phyloP scores from a whole-genome alignment of 2,329 filamentous ascomycete species.

The Aspergillus sp. region DNA sequence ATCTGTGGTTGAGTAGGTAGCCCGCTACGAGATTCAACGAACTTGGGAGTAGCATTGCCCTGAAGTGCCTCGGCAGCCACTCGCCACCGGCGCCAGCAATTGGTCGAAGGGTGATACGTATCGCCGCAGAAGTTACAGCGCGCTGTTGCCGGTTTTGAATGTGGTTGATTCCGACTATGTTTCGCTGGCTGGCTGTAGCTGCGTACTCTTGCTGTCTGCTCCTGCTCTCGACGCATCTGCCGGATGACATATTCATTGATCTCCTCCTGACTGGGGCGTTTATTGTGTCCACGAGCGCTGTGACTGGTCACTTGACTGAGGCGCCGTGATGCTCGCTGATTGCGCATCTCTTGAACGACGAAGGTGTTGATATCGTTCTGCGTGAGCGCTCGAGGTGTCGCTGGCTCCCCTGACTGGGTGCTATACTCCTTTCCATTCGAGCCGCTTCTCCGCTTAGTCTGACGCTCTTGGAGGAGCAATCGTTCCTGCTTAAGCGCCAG shows the following conservation, averaged over 20 bases:
- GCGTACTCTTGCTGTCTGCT: slow-evolving; percentile 18
- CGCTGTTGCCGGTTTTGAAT: slow-evolving; percentile 1
- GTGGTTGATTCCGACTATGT: neutral
- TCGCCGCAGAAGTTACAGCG: slow-evolving; percentile 26
- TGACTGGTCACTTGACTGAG: slow-evolving; percentile 6
- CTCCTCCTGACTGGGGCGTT: slow-evolving; percentile 29
- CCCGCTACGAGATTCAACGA: slow-evolving; percentile 22
- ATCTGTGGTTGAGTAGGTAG: slow-evolving; percentile 22
- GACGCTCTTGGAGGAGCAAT: slow-evolving; percentile 1
- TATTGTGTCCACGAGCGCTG: slow-evolving; percentile 17
- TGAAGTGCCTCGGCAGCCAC: slow-evolving; percentile 25
- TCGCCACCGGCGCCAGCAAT: slow-evolving; percentile 26
- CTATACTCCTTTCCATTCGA: neutral
- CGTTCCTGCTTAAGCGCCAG: slow-evolving; percentile 23
- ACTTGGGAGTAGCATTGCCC: slow-evolving; percentile 22
- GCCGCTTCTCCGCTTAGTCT: neutral
- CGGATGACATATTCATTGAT: slow-evolving; percentile 30
- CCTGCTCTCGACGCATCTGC: slow-evolving; percentile 27
- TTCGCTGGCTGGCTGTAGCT: slow-evolving; percentile 24
- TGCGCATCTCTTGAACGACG: slow-evolving; percentile 26
- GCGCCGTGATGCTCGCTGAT: slow-evolving; percentile 3
- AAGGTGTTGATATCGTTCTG: slow-evolving; percentile 30
- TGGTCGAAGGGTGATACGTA: slow-evolving; percentile 19
- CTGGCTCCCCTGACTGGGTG: neutral
- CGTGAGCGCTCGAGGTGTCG: slow-evolving; percentile 13